These are phyloP conservation scores for Trichoderma atroviride DNA, from an alignment of 2,329 filamentous ascomycete genomes.

Conservation along the genomic window DNA sequence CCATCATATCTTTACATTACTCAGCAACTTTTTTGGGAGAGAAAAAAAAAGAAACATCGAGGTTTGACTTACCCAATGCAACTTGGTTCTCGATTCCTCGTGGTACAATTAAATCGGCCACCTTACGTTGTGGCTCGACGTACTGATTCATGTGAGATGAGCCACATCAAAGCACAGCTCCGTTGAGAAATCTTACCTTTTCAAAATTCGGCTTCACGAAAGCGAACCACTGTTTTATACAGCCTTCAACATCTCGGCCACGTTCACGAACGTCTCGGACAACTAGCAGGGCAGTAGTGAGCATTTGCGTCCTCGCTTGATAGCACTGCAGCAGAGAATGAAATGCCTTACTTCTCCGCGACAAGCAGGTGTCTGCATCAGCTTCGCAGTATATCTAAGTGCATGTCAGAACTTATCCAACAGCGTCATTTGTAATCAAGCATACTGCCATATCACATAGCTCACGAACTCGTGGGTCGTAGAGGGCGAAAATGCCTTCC, in stretches of 20 bases:
- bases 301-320: neutral
- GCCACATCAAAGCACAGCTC: neutral
- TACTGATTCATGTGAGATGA: constrained; percentile 50
- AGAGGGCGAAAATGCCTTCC: constrained; percentile 93
- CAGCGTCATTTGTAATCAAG: constrained; percentile 1
- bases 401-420: constrained; percentile 12
- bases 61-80: constrained; percentile 68
- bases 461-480: constrained; percentile 82
- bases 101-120: constrained; percentile 94
- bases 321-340: neutral
- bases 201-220: constrained; percentile 98
- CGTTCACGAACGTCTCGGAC: constrained; percentile 86
- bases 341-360: constrained; percentile 70
- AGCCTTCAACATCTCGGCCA: constrained; percentile 88
- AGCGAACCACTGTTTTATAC: constrained; percentile 96
- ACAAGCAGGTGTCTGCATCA: constrained; percentile 90
- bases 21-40: constrained; percentile 15
- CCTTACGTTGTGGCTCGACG: constrained; percentile 87
- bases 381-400: constrained; percentile 91
- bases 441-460: constrained; percentile 85
- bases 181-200: constrained; percentile 51
- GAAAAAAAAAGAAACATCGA: neutral
- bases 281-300: constrained; percentile 51
- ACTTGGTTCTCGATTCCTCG: constrained; percentile 93
- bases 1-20: constrained; percentile 72